phyloP scores from a whole-genome alignment of 176 grass and related monocot species.

The Aegilops longissima region DNA sequence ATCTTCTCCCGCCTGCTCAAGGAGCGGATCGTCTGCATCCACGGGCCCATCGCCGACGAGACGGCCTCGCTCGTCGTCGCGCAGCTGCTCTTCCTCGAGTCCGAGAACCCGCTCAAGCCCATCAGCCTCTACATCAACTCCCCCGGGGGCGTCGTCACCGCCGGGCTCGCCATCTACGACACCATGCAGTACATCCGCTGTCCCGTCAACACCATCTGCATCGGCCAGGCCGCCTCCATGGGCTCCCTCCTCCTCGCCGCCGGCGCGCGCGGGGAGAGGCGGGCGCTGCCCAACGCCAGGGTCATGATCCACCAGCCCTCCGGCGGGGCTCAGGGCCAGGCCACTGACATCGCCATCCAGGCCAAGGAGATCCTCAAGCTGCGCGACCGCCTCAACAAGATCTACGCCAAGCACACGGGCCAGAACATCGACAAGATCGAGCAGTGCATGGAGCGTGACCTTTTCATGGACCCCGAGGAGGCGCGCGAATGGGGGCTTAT shows the following conservation, averaged over 20 bases:
- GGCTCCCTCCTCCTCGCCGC: constrained; percentile 88
- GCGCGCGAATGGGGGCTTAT: constrained; percentile 81
- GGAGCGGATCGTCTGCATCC: constrained; percentile 85
- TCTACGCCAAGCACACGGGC: constrained; percentile 78
- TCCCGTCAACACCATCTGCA: constrained; percentile 85
- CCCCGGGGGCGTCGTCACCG: constrained; percentile 69
- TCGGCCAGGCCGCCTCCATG: constrained; percentile 95
- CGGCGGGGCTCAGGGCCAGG: constrained; percentile 68
- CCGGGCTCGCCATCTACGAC: constrained; percentile 91
- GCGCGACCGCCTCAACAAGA: constrained; percentile 77
- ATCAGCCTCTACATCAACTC: constrained; percentile 95
- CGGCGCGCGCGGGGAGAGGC: constrained; percentile 74
- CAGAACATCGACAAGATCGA: constrained; percentile 64
- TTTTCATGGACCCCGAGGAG: constrained; percentile 92
- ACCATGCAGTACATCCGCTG: constrained; percentile 94
- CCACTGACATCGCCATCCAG: constrained; percentile 82
- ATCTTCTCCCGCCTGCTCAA: constrained; percentile 92
- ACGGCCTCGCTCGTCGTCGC: constrained; percentile 78
- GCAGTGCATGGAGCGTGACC: constrained; percentile 78
- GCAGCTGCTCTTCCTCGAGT: constrained; percentile 96
- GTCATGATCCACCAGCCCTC: constrained; percentile 99
- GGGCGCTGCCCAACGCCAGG: constrained; percentile 83
- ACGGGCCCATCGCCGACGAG: constrained; percentile 76
- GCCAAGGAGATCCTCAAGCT: constrained; percentile 92
- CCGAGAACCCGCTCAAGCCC: constrained; percentile 89